Base-by-base conservation (phyloP, 2,329 filamentous ascomycete genomes). In the Colletotrichum lini region DNA sequence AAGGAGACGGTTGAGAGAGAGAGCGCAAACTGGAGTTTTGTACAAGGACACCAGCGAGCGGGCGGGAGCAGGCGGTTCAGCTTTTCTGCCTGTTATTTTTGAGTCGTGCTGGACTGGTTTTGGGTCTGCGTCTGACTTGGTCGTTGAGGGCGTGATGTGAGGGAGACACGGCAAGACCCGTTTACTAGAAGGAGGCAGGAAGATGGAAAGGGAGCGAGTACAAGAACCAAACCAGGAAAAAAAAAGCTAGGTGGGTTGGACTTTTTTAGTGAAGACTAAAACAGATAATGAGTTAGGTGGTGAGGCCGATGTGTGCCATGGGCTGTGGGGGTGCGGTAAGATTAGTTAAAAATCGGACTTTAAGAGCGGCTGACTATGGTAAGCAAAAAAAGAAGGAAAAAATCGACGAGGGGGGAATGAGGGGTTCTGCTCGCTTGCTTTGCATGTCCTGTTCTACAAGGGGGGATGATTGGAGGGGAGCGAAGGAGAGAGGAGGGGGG, bases 321-420 rank as follows among this genome's bases (percentile, higher is more conserved):
- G 61, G 58, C 45, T 63, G 69, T 72, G 69, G 69, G 68, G 69
- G 58, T 71, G 69, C 58, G 38, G 38, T 69, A 63, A 72, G 58
- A 69, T 62, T 71, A 63, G 53, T 56, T 40, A 59, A 58, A 63
- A 44, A 61, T 40, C 58, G 45, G 30, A 40, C 45, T 62, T 52
- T 53, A 50, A 59, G 52, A 23, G 59, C 58, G 52, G 59, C 59
- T 58, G 69, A 47, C 52, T 53, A 59, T 8, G 12, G 9, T 12
- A 38, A 38, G 35, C 8, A 3, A 38, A 38, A 38, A 38, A 38
- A 40, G 13, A 44, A 54, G 57, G 54, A 59, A 54, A 62, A 67
- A 53, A 47, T 15, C n/a, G 53, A 30, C 45, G 45, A 64, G 65
- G 60, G 65, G 21, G 35, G 59, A 40, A 54, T 30, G 67, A 70